Base-by-base conservation (phyloP, 169 alveolate species). In the Nephromyces sp. region DNA sequence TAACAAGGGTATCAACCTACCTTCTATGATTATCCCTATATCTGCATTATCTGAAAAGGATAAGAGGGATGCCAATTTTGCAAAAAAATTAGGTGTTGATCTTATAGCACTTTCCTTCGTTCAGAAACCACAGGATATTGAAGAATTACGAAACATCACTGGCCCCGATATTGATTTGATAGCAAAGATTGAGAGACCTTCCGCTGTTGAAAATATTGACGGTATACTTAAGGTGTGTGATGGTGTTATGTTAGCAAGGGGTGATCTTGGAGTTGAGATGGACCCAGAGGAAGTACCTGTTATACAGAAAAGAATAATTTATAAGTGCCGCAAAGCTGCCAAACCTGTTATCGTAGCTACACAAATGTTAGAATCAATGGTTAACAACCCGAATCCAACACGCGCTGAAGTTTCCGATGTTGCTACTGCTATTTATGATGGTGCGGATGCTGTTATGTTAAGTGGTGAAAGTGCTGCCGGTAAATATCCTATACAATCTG, bases 341-440 rank as follows among this genome's bases (percentile, higher is more conserved):
- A 94, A 94, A 72, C 98, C 99, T 21, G 95, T 91, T 25, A 90
- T 97, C 34, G 92, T 92, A 31, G 98, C 99, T 28, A 97, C 99
- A 6, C 97, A 97, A 80, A 94, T 97, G 98, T 84, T 95, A 73
- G 98, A 93, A 81, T 87, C 97, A 57, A 95, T 97, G 98, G 91
- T 92, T 57, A 83, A 85, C 6, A 84, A 90, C 52, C 95, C 96
- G 6, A 74, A 93, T 73, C 99, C 99, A 24, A 95, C 98, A 22
- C 87, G 99, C 79, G 98, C 99, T 3, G 99, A 96, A 77, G 97
- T 93, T 57, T 75, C 96, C 5, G 99, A 96, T 83, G 98, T 96
- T 32, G 97, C 98, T 70, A 94, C 92, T 71, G 99, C 99, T 0
- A 91, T 95, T 15, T 78, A 89, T 34, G 98, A 94, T 80, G 99